Conservation (phyloP, 2,329 filamentous ascomycete species). For the Claviceps sp. region DNA sequence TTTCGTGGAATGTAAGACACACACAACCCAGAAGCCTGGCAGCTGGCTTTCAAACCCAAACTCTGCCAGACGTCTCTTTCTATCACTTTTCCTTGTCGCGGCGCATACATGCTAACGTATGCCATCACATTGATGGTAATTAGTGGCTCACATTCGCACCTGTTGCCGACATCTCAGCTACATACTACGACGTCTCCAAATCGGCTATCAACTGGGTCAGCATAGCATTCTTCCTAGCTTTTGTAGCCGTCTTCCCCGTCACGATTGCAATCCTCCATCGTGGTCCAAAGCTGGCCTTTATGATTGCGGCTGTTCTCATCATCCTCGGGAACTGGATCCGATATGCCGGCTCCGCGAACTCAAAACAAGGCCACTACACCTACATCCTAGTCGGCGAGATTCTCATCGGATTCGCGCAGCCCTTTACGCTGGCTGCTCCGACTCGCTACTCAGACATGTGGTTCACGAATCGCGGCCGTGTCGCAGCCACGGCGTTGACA, state of each 20-base stretch:
- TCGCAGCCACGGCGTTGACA: slow-evolving; percentile 74
- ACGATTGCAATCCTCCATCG: slow-evolving; percentile 67
- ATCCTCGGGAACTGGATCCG: slow-evolving; percentile 85
- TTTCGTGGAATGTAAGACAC: slow-evolving; percentile 82
- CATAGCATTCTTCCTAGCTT: slow-evolving; percentile 77
- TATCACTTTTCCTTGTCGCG: not conserved
- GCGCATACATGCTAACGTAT: not conserved
- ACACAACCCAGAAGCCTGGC: not conserved
- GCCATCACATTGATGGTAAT: not conserved
- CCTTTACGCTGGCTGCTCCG: slow-evolving; percentile 80
- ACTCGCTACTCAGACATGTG: slow-evolving; percentile 87
- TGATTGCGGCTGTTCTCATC: slow-evolving; percentile 58
- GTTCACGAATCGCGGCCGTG: slow-evolving; percentile 76
- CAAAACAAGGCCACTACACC: slow-evolving; percentile 51
- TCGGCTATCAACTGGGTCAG: slow-evolving; percentile 85
- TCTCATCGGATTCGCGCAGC: slow-evolving; percentile 76
- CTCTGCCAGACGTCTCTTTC: not conserved
- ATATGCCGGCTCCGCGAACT: slow-evolving; percentile 52
- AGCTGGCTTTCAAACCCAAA: not conserved
- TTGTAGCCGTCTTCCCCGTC: slow-evolving; percentile 57
- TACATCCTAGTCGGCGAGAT: slow-evolving; percentile 86
- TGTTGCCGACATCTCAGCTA: slow-evolving; percentile 58
- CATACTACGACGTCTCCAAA: slow-evolving; percentile 64
- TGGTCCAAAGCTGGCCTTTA: slow-evolving; percentile 66
- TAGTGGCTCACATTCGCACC: slow-evolving; percentile 86